Percentiles rank a stretch among this genome's conserved stretches.
phyloP scores from a whole-genome alignment of 2,329 filamentous ascomycete genomes.

The Massarina eburnea region DNA sequence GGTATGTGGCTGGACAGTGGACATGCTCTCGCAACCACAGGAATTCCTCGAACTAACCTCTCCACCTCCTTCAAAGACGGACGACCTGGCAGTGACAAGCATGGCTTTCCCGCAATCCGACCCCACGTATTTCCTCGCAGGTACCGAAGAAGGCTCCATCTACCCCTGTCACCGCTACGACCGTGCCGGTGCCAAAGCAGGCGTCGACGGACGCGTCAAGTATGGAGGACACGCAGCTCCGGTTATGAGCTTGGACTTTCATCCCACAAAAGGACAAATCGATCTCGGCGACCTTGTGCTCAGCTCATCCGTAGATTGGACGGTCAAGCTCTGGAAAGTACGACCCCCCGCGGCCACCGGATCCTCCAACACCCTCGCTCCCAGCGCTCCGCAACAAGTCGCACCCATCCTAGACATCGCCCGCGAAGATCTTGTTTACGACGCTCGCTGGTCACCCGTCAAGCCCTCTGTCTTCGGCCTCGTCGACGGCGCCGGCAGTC shows the following conservation, averaged over 20 bases:
- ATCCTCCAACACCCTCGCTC: constrained; percentile 45
- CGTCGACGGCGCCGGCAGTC: constrained; percentile 86
- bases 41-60: constrained; percentile 87
- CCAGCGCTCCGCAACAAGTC: constrained; percentile 53
- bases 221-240: constrained; percentile 91
- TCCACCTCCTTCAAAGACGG: constrained; percentile 76
- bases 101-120: constrained; percentile 94
- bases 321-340: constrained; percentile 94
- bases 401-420: constrained; percentile 84
- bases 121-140: constrained; percentile 95
- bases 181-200: constrained; percentile 93
- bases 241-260: constrained; percentile 95
- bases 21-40: constrained; percentile 96
- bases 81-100: constrained; percentile 92
- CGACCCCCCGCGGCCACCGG: constrained; percentile 73
- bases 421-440: constrained; percentile 95
- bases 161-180: constrained; percentile 97
- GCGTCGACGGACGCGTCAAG: constrained; percentile 83
- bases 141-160: constrained; percentile 94
- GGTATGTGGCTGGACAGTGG: constrained; percentile 95
- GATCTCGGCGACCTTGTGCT: constrained; percentile 93
- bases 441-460: constrained; percentile 90
- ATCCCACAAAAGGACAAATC: constrained; percentile 86
- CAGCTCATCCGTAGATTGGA: constrained; percentile 94
- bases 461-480: constrained; percentile 93